Evolutionary conservation across 441 rosid species (phyloP).

Genomic region (Eruca vesicaria): DNA sequence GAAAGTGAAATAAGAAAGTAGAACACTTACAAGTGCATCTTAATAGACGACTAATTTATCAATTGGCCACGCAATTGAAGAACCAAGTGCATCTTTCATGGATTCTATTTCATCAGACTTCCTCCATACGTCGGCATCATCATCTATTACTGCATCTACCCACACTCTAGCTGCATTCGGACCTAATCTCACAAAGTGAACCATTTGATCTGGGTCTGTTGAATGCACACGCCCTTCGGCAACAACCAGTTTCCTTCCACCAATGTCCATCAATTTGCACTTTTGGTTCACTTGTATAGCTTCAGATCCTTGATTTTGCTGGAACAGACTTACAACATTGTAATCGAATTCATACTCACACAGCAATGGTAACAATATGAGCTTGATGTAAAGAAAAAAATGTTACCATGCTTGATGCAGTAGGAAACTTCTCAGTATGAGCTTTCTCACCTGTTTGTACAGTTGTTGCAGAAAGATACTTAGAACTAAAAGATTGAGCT

Average conservation of each 20-base stretch:
- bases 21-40: neutral
- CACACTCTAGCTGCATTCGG: neutral
- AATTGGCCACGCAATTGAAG: neutral
- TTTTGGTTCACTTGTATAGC: neutral
- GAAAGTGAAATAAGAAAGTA: neutral
- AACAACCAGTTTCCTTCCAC: neutral
- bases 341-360: neutral
- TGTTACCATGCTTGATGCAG: neutral
- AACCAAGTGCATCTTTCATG: neutral
- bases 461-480: neutral
- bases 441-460: too few species aligned
- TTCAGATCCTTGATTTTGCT: neutral
- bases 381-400: neutral
- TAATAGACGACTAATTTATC: neutral
- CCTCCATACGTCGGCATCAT: neutral
- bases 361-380: neutral
- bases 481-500: neutral
- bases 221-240: neutral
- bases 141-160: neutral
- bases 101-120: neutral
- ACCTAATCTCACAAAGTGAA: neutral
- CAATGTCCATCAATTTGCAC: neutral
- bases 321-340: neutral
- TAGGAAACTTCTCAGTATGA: neutral
- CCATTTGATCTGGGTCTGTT: neutral